Evolutionary conservation across 2,329 filamentous ascomycete species (phyloP), one percentile per base, ranked within the genome.

Genomic region (Trichoderma harzianum): DNA sequence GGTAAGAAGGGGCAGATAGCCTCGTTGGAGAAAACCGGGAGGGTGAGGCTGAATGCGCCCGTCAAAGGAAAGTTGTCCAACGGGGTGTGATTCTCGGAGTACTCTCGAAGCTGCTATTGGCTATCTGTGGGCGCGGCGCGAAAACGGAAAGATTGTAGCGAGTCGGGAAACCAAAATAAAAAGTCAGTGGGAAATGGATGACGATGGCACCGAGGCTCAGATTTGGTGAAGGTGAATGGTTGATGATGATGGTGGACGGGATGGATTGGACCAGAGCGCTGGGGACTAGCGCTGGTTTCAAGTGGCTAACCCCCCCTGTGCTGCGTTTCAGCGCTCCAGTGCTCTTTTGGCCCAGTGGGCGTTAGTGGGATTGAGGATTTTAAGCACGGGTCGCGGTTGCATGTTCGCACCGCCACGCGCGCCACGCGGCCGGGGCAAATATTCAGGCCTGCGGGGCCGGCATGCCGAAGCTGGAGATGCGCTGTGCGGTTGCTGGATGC

Each of bases 391-490:
- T 28, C 28, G 8, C 28, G 28, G 28, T 28, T 28, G 28, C 28
- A 28, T 30, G 28, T 30, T 30, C 28, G 32, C 75, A 76, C 75
- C 74, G 75, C 75, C 75, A 76, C 73, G 34, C 64, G 43, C 65
- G 53, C 75, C 75, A 73, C 75, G 75, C 75, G 74, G 75, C 69
- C 72, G 68, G 68, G 55, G 57, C n/a, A 55, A 55, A 58, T 4
- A 34, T 21, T 34, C n/a, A 28, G 28, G 28, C 28, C 28, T 28
- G 28, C 28, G 28, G 28, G 28, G 28, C 28, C 28, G 28, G 28
- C 28, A 28, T 28, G 28, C 28, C 28, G 28, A 28, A 28, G 28
- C 28, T 28, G 28, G 28, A 69, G 21, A 61, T 51, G 28, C 43
- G 28, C 24, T 34, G 57, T 30, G 24, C 10, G 28, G 7, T 30